Evolutionary conservation across 2,329 filamentous ascomycete species (phyloP), one percentile per base, ranked within the genome.

Genomic region (Ceratocystis huliohia): DNA sequence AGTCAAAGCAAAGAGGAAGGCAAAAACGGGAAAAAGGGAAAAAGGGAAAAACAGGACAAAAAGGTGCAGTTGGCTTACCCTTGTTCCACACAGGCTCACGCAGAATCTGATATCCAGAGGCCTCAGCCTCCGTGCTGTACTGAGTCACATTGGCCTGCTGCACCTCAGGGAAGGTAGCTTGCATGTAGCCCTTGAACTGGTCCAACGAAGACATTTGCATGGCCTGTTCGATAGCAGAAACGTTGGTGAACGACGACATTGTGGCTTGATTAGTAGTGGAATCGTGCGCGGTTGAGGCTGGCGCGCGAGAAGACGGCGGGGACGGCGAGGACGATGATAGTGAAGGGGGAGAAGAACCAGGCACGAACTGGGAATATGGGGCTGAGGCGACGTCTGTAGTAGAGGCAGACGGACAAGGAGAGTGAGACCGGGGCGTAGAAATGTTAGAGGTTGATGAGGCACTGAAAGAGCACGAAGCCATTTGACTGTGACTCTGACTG

Each of bases 1-100:
- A 62, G 59, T 61, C 5, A 53, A 57, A 45, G 13, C 61, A 56
- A 64, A 64, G 66, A 41, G 7, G 10, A 45, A 46, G 46, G 30
- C n/a, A 15, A 61, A 53, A 45, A 46, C 45, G 64, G 63, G 50
- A 61, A 67, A 57, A 63, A 61, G 59, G 59, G 48, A 61, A 65
- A 62, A 33, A 45, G 64, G 25, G 30, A n/a, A 15, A 63, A 53
- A 30, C 57, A 45, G 33, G 8, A 37, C 8, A 37, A 10, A 13
- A 63, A 64, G 67, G 67, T n/a, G 53, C n/a, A 25, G 17, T 7
- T 56, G 20, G 74, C 75, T 73, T 76, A 85, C 84, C 84, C 78
- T 85, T 86, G 73, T 87, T 87, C 83, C 83, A 86, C 62, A 82
- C 77, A 69, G 84, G 83, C 74, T 87, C 82, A 64, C 79, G 76